A percentile compares a stretch with the other conserved stretches of the same genome.
phyloP scores from a whole-genome alignment of 148 eudicot species.

The Suaeda aralocaspica region DNA sequence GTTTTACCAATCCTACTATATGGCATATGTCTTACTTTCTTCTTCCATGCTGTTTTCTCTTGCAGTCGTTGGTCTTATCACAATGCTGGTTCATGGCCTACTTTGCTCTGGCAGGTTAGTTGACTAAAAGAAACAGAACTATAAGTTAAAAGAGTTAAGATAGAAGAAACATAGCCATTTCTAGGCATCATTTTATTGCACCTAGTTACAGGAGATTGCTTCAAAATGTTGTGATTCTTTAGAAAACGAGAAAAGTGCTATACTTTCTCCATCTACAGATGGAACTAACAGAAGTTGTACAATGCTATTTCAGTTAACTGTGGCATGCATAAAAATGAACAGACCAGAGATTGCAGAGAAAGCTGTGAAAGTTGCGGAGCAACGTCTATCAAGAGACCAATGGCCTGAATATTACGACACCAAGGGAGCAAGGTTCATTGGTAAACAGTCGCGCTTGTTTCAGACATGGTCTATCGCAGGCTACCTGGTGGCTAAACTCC shows the following conservation, averaged over 20 bases:
- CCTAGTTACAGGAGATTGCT: not conserved
- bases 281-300: conserved; percentile 14
- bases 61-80: conserved; percentile 85
- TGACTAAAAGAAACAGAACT: not conserved
- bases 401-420: conserved; percentile 95
- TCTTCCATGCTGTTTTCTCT: conserved; percentile 10
- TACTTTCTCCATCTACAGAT: not conserved
- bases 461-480: conserved; percentile 96
- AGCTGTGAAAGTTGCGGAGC: conserved; percentile 70
- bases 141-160: not conserved
- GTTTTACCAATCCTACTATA: not conserved
- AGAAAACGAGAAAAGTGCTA: not conserved
- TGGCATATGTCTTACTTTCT: conserved; percentile 7
- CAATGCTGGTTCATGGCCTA: conserved; percentile 86
- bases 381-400: conserved; percentile 60
- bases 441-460: conserved; percentile 71
- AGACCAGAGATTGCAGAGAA: conserved; percentile 70
- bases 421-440: conserved; percentile 66
- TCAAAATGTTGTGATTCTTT: not conserved
- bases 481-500: conserved; percentile 74
- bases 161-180: not conserved
- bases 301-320: conserved; percentile 57
- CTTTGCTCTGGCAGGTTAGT: conserved; percentile 89
- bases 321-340: conserved; percentile 84
- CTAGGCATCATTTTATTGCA: not conserved